Conservation (phyloP, 2,329 filamentous ascomycete species). For the Exophiala dermatitidis region DNA sequence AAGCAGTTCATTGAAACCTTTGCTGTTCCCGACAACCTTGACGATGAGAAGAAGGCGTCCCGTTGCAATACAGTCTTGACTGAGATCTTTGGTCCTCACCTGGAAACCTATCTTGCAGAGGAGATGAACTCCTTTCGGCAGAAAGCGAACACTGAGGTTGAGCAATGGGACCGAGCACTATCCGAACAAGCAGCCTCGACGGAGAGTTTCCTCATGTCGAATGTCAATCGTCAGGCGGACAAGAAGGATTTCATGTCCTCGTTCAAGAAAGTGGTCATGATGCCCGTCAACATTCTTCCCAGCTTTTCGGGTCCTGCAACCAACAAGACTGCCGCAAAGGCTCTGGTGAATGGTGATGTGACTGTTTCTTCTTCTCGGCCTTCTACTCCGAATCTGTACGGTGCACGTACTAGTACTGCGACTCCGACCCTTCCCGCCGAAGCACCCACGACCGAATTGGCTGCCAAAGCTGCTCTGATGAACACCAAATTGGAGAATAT, state of each 20-base stretch:
- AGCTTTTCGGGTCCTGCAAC: slow-evolving; percentile 54
- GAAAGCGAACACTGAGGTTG: slow-evolving; percentile 68
- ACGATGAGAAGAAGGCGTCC: slow-evolving; percentile 56
- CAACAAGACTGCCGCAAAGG: slow-evolving; percentile 27
- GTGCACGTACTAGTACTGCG: slow-evolving; percentile 33
- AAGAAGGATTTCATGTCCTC: slow-evolving; percentile 95
- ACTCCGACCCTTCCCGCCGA: slow-evolving; percentile 49
- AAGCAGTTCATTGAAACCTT: slow-evolving; percentile 69
- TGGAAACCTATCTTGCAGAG: slow-evolving; percentile 89
- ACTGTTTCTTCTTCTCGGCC: slow-evolving; percentile 23
- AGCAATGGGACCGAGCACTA: slow-evolving; percentile 82
- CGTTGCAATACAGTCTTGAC: slow-evolving; percentile 62
- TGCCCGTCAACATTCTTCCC: slow-evolving; percentile 86
- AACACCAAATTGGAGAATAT: slow-evolving; percentile 90
- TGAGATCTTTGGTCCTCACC: slow-evolving; percentile 77
- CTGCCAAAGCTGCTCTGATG: slow-evolving; percentile 97
- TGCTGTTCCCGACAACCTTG: slow-evolving; percentile 53
- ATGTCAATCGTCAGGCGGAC: slow-evolving; percentile 85
- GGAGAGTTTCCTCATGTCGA: slow-evolving; percentile 94
- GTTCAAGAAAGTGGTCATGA: slow-evolving; percentile 98
- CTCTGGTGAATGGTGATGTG: slow-evolving; percentile 28
- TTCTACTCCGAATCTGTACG: slow-evolving; percentile 28
- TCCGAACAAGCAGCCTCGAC: slow-evolving; percentile 83
- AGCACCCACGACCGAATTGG: slow-evolving; percentile 81
- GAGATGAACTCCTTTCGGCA: slow-evolving; percentile 80